Evolutionary conservation across 768 basidiomycete species (phyloP).

Genomic region (Hemileccinum rubropunctum): DNA sequence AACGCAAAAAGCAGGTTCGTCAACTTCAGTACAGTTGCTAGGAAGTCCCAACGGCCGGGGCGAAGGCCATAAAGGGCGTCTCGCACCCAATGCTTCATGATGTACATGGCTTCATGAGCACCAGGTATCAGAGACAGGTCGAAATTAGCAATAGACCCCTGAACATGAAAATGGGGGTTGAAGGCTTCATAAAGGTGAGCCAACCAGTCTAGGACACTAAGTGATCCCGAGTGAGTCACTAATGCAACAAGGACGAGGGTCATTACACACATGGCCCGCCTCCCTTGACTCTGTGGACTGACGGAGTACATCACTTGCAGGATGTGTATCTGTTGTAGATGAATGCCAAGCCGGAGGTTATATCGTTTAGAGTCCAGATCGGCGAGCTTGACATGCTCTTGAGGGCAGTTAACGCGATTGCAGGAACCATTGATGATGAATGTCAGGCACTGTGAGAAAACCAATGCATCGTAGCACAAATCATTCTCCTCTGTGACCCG

Average conservation of each 20-base stretch:
- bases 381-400: constrained; percentile 33
- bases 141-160: constrained; percentile 43
- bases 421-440: constrained; percentile 35
- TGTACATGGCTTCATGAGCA: constrained; percentile 32
- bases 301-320: constrained; percentile 33
- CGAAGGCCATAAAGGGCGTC: constrained; percentile 40
- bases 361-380: constrained; percentile 34
- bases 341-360: constrained; percentile 40
- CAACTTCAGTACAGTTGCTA: constrained; percentile 41
- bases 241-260: not conserved
- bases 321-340: constrained; percentile 50
- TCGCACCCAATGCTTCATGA: constrained; percentile 46
- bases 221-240: not conserved
- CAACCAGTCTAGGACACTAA: constrained; percentile 32
- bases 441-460: constrained; percentile 41
- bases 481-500: constrained; percentile 34
- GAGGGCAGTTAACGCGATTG: constrained; percentile 30
- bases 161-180: constrained; percentile 43
- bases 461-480: constrained; percentile 26
- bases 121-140: constrained; percentile 39
- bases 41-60: not conserved
- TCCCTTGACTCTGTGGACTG: not conserved
- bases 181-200: constrained; percentile 46
- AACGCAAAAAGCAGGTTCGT: constrained; percentile 38
- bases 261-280: constrained; percentile 5